Evolutionary conservation across 352 stramenopile species (phyloP), one percentile per base, ranked within the genome.

Genomic region (Globisporangium radiosum): DNA sequence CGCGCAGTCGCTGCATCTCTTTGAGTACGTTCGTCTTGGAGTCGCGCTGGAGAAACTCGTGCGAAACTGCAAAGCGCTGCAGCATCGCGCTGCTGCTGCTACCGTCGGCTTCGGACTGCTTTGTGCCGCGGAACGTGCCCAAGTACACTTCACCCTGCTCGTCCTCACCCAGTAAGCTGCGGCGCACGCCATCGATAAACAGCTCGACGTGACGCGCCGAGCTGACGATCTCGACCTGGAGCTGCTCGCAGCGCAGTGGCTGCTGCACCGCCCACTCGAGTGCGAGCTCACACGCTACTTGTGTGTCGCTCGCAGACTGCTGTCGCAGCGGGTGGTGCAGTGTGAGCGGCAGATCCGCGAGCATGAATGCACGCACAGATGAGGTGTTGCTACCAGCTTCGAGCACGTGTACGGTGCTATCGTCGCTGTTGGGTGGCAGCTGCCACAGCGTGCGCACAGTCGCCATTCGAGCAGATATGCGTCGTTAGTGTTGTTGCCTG

Each of bases 171-270:
- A 90, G 54, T 39, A 92, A 19, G 39, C 65, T 92, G 52, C 69
- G 72, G 1, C 75, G 64, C 8, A 78, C 69, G 13, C 79, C 76
- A 10, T 81, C 65, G 0, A 75, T 66, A 54, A 87, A 76, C 1
- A 92, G 49, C 53, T 94, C 85, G 2, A 90, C 68, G 55, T 94
- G 79, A 6, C 85, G 77, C 43, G 82, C 85, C 1, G 81, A 92
- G 68, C 75, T 77, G 44, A 68, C 37, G 17, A 88, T 50, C 54
- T 83, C 63, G 0, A 94, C 55, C 47, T 73, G 68, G 7, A 91
- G 65, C 49, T 76, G 65, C 6, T 63, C 57, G 55, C 78, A 90
- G 7, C 69, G 68, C 45, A 86, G 60, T 36, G 75, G 69, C 13
- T 59, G 47, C 13, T 54, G 47, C 2, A 19, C 7, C 4, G 47